A percentile compares a stretch with the other conserved stretches of the same genome.
These are phyloP conservation scores for Boletus patriciae DNA, from an alignment of 768 basidiomycete species.

Conservation along the genomic window DNA sequence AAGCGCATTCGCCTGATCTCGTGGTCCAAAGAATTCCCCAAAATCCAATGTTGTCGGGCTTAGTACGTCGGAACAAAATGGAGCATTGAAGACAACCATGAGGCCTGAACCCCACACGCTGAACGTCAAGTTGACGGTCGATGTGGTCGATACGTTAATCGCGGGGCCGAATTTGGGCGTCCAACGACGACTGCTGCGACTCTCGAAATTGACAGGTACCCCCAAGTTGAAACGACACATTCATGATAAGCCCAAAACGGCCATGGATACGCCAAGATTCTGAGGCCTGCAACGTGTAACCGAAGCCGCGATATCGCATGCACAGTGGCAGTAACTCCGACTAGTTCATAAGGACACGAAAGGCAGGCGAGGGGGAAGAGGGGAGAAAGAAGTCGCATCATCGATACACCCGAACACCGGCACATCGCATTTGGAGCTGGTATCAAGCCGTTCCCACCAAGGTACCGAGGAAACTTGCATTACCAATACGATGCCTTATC, in stretches of 20 bases:
- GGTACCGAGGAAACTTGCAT: conserved; percentile 7
- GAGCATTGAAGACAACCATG: not conserved
- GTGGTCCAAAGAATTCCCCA: not conserved
- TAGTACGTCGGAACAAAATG: not conserved
- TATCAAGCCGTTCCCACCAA: conserved; percentile 3
- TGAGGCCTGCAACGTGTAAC: conserved; percentile 2
- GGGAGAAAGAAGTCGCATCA: conserved; percentile 4
- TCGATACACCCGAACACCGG: not conserved
- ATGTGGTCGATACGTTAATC: not conserved
- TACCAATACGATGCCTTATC: conserved; percentile 4
- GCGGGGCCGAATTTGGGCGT: not conserved
- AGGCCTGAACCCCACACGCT: not conserved
- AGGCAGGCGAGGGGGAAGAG: not conserved
- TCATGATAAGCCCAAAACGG: conserved; percentile 6
- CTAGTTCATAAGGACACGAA: not conserved
- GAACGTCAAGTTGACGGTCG: not conserved
- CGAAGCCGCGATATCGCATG: conserved; percentile 3
- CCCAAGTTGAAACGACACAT: not conserved
- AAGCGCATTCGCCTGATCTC: conserved; percentile 3
- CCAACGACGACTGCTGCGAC: not conserved
- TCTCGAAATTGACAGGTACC: not conserved
- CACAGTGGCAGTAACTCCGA: not conserved
- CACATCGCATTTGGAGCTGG: not conserved
- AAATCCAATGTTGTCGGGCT: conserved; percentile 1
- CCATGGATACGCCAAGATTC: conserved; percentile 10